Evolutionary conservation across 2,329 filamentous ascomycete species (phyloP), one percentile per base, ranked within the genome.

Genomic region (Arthrobotrys iridis): DNA sequence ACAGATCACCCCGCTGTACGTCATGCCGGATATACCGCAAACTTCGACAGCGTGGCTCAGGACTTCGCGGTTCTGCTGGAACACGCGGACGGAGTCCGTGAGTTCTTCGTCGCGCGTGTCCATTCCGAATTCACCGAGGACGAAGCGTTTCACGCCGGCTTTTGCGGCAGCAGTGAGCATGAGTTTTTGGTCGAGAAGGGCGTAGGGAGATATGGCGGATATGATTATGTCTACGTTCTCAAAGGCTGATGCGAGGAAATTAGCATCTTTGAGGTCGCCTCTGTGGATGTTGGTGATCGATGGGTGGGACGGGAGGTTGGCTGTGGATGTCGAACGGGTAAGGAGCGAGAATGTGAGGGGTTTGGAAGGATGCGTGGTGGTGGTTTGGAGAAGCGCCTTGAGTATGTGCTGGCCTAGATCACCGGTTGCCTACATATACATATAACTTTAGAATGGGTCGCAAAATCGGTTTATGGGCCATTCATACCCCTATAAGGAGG

Each of bases 111-210:
- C 48, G 2, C 55, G 13, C 3, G 58, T 64, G 41, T 64, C 67
- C 33, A 48, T 35, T 13, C 58, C 67, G 26, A 64, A 73, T 30
- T 73, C 67, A 3, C 48, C 50, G 10, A 65, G 2, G 10, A 73
- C 15, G 59, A 73, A 73, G 2, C 60, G 15, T 33, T 73, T 73
- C 4, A 73, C 67, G 6, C 60, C 48, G 37, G 41, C 60, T 28
- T 57, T 7, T 2, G 45, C 46, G n/a, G 67, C 67, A 2, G 58
- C 48, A 6, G 43, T 24, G 15, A 73, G n/a, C 67, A 73, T 73
- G 6, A 35, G 40, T 26, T 57, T 65, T 30, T 73, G 67, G 24
- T 24, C 26, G 26, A 48, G 28, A 3, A 67, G 40, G n/a, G 50
- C 63, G 11, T 67, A 58, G 8, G 63, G 63, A 15, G 63, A 67